These are phyloP conservation scores for Stemphylium beticola DNA, from an alignment of 2,329 filamentous ascomycete species.

Conservation along the genomic window DNA sequence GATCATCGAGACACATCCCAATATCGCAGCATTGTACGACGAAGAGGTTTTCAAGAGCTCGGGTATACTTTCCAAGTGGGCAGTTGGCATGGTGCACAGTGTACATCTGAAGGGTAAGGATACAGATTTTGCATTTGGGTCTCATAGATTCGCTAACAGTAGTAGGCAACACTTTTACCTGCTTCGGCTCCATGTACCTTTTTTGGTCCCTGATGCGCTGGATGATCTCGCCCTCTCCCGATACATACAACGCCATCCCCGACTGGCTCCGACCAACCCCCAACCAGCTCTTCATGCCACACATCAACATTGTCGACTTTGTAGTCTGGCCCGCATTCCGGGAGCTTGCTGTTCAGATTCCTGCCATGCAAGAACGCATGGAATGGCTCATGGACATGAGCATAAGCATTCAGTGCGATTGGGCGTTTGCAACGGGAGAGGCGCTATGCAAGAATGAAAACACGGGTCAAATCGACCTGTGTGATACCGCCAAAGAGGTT, in stretches of 20 bases:
- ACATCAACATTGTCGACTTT: constrained; percentile 31
- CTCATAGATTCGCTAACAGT: background rate
- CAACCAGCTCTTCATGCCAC: constrained; percentile 36
- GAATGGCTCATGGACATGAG: constrained; percentile 34
- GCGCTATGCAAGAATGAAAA: constrained; percentile 15
- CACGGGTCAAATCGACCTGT: constrained; percentile 24
- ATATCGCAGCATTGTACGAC: constrained; percentile 31
- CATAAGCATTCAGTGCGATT: constrained; percentile 24
- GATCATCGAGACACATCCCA: constrained; percentile 28
- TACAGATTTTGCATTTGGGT: background rate
- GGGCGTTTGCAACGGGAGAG: constrained; percentile 19
- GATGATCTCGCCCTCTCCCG: constrained; percentile 33
- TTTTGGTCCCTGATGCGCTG: constrained; percentile 34
- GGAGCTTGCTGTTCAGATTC: constrained; percentile 31
- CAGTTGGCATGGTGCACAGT: constrained; percentile 31
- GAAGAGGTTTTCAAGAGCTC: constrained; percentile 22
- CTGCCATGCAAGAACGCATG: constrained; percentile 34
- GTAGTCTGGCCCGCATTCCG: constrained; percentile 34
- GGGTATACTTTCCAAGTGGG: constrained; percentile 29
- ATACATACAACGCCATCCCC: constrained; percentile 31
- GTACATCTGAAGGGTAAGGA: constrained; percentile 24
- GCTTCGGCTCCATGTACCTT: constrained; percentile 31
- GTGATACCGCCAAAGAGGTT: constrained; percentile 19
- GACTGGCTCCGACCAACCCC: constrained; percentile 35
- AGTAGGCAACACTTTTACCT: constrained; percentile 31